Conservation (phyloP, 768 basidiomycete species). For the Mycena filopes region DNA sequence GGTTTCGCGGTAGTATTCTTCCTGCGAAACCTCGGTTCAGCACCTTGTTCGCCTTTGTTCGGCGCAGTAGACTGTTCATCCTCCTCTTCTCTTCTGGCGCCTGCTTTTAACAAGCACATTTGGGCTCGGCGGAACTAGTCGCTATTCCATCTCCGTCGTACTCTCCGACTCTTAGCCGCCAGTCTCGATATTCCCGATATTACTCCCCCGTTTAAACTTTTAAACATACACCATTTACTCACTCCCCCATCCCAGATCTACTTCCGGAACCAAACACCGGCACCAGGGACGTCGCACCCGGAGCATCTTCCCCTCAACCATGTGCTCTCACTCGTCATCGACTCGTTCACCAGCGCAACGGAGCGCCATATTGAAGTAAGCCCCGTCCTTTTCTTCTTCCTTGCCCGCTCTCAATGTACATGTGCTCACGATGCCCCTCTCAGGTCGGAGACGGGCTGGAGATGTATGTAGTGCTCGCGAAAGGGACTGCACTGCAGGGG, state of each 20-base stretch:
- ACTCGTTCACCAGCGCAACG: conserved; percentile 96
- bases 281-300: conserved; percentile 79
- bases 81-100: conserved; percentile 30
- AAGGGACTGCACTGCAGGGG: conserved; percentile 68
- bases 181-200: conserved; percentile 5
- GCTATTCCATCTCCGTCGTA: not conserved
- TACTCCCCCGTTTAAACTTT: conserved; percentile 30
- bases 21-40: conserved; percentile 58
- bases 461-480: conserved; percentile 86
- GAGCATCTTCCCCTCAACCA: conserved; percentile 82
- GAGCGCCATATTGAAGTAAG: conserved; percentile 97
- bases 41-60: conserved; percentile 28
- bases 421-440: conserved; percentile 10
- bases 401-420: not conserved
- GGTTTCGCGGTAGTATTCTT: not conserved
- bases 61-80: not conserved
- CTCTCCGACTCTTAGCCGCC: conserved; percentile 27
- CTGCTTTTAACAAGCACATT: not conserved
- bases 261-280: conserved; percentile 93
- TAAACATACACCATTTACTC: conserved; percentile 22
- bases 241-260: conserved; percentile 76
- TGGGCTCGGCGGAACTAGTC: not conserved
- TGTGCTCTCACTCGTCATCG: conserved; percentile 89
- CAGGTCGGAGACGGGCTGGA: conserved; percentile 97
- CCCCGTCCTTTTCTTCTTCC: conserved; percentile 24